A percentile compares a stretch with the other conserved stretches of the same genome.
Conservation (phyloP, 371 early-diverging fungal genomes). For the Saksenaea vasiformis region DNA sequence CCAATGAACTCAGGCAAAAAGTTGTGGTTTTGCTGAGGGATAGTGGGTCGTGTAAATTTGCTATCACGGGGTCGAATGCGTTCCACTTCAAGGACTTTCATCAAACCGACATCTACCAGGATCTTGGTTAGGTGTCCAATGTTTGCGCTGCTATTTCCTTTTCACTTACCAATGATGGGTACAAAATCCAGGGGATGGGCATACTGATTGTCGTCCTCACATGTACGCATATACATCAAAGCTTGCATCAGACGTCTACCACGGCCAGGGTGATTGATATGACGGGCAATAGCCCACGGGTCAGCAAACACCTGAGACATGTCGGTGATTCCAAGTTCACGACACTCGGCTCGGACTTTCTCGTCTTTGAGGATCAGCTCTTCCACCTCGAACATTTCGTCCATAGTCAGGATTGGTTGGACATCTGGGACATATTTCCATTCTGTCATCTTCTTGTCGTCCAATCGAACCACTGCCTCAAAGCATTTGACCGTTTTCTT, state of each 20-base stretch:
- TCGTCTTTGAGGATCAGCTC: slow-evolving; percentile 43
- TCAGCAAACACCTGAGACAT: slow-evolving; percentile 49
- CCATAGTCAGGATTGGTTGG: slow-evolving; percentile 53
- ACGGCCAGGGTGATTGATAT: slow-evolving; percentile 42
- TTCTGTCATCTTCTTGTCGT: slow-evolving; percentile 22
- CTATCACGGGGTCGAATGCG: slow-evolving; percentile 46
- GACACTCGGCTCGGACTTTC: slow-evolving; percentile 42
- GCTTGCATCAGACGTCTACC: slow-evolving; percentile 51
- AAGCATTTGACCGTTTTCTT: slow-evolving; percentile 39
- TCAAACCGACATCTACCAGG: slow-evolving; percentile 38
- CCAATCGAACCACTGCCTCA: slow-evolving; percentile 47
- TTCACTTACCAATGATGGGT: slow-evolving; percentile 50
- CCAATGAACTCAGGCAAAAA: slow-evolving; percentile 54
- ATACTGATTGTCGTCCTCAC: slow-evolving; percentile 56
- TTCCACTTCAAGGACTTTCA: slow-evolving; percentile 50
- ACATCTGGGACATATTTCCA: slow-evolving; percentile 47
- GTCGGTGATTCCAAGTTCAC: slow-evolving; percentile 48
- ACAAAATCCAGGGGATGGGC: slow-evolving; percentile 58
- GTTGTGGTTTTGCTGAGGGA: slow-evolving; percentile 48
- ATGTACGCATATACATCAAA: slow-evolving; percentile 56
- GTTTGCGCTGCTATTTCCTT: background rate
- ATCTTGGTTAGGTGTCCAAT: background rate
- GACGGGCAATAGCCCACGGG: slow-evolving; percentile 58
- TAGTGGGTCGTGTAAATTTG: slow-evolving; percentile 50
- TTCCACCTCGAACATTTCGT: slow-evolving; percentile 55